These are phyloP conservation scores for Taphrina confusa DNA, from an alignment of 1,139 yeast species.

Conservation along the genomic window DNA sequence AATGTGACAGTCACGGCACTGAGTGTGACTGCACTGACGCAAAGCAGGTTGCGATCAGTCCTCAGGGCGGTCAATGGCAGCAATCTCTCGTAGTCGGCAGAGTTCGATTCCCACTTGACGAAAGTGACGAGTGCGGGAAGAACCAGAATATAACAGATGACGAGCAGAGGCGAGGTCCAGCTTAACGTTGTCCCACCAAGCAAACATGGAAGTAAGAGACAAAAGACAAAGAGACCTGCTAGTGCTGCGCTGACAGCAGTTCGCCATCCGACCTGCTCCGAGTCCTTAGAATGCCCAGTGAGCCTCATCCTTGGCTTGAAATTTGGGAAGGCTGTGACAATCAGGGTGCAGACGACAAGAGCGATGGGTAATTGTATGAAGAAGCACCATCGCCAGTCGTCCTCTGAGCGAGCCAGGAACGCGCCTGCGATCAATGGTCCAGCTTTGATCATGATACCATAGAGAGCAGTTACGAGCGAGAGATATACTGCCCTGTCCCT, in stretches of 20 bases:
- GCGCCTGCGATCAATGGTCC: conserved; percentile 22
- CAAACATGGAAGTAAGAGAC: neutral
- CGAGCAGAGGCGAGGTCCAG: neutral
- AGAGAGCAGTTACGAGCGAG: neutral
- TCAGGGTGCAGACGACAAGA: neutral
- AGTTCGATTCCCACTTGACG: neutral
- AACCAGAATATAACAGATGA: conserved; percentile 12
- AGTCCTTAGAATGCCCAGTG: neutral
- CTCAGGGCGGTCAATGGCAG: conserved; percentile 8
- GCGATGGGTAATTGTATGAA: neutral
- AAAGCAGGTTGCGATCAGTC: neutral
- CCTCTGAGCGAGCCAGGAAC: neutral
- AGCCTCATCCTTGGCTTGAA: neutral
- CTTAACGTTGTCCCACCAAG: conserved; percentile 10
- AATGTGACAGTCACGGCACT: conserved; percentile 7
- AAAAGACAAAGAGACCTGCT: neutral
- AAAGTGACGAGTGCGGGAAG: neutral
- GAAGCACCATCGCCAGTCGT: conserved; percentile 19
- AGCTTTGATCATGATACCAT: conserved; percentile 19
- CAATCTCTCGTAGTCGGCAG: conserved; percentile 8
- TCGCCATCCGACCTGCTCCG: neutral
- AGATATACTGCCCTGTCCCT: neutral
- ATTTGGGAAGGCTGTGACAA: neutral
- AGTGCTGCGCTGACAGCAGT: neutral
- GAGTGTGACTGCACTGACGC: neutral